Base-by-base conservation (phyloP, 768 basidiomycete species). In the Cyclocybe aegerita region DNA sequence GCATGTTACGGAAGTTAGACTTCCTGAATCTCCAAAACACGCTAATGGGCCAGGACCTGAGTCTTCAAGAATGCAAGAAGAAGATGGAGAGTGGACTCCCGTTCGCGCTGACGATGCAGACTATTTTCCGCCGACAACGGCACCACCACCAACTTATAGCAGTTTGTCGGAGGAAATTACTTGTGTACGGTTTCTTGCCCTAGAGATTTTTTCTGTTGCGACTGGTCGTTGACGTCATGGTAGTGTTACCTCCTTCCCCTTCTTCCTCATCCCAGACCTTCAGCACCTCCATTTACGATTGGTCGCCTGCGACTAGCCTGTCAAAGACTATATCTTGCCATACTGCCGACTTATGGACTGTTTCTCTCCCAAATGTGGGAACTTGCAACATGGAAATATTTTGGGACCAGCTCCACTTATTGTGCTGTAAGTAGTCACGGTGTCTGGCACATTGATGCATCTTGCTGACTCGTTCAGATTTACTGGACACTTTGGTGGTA, bases 401-500 rank as follows among this genome's bases (percentile, higher is more conserved):
- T 62, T 42, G 62, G 56, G 39, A 74, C 57, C 35, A 88, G 86
- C 52, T 56, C 71, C 9, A 45, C 64, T 8, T 76, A 76, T 49
- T 88, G 85, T 54, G 46, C 59, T 31, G 86, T 86, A 57, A 46
- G 82, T 73, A 31, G 15, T 29, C 34, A 14, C 7, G 35, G 11
- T 38, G 16, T 31, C 32, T 48, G 6, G 15, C 30, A 11, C 46
- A 14, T 11, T 34, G 23, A 23, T 8, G 39, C 33, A 12, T 42
- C 33, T 34, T 52, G 44, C n/a, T 34, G 37, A 40, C 34, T 46
- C 38, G 10, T 11, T 32, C 53, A 86, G 86, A 49, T 71, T 1
- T 88, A 78, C 55, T 88, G 86, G 86, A 63, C 74, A 33, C 58
- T 86, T 11, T 88, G 86, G 86, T 79, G 78, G 63, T 58, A 78